Base-by-base conservation (phyloP, 805 yeast species). In the Hanseniaspora occidentalis region DNA sequence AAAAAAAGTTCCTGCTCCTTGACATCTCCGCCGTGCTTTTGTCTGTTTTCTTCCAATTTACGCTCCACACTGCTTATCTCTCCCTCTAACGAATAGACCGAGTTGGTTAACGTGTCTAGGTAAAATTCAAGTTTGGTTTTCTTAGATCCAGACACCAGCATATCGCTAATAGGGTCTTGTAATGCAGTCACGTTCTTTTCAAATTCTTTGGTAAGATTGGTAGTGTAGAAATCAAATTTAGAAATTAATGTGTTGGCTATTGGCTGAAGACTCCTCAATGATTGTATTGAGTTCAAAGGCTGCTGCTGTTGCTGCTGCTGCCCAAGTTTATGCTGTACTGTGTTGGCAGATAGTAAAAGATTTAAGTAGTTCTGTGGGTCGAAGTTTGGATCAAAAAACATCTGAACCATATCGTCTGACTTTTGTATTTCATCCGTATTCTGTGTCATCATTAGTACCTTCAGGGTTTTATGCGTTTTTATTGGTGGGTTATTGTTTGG, bases 321-420 rank as follows among this genome's bases (percentile, higher is more conserved):
- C n/a, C 47, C 31, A 9, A 37, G 45, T 9, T n/a, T 22, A 16
- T 41, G 42, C 39, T 41, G 41, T 44, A 34, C 43, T 16, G 41
- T 17, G 6, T 35, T 29, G 36, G 49, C 6, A 36, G 71, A 62
- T 44, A 75, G 67, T 13, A 80, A 58, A 2, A 81, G 77, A 52
- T 81, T 84, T 16, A 81, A 67, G 49, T 71, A 81, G 31, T 73
- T 73, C 41, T 73, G 71, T 1, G 85, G 81, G 14, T 70, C 73
- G 51, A 79, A 80, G 20, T 71, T 73, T 17, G 69, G 72, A 46
- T 79, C 84, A 45, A 78, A 76, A 61, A 81, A 81, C 76, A 80
- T 79, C 10, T 74, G 60, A 3, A 79, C 56, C 1, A 78, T 65
- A 13, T 73, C 72, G 40, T 60, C 59, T n/a, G n/a, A n/a, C n/a